Conservation (phyloP, 2,329 filamentous ascomycete species). For the Fusarium sp. region DNA sequence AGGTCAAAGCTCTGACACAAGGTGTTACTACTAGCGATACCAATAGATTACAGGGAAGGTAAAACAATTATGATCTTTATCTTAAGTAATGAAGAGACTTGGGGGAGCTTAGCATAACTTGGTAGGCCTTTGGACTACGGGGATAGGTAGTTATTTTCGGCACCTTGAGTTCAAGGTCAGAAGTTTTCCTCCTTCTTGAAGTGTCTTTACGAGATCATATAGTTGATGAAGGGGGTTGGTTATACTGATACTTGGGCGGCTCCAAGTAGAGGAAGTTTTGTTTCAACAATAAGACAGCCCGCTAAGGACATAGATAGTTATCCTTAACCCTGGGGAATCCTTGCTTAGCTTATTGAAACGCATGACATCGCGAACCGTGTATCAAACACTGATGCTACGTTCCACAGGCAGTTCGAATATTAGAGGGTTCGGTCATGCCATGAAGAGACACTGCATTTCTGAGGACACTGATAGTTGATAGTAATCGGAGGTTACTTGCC, state of each 20-base stretch:
- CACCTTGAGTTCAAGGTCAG: not conserved
- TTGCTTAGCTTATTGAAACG: slow-evolving; percentile 2
- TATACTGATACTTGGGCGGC: not conserved
- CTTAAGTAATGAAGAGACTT: not conserved
- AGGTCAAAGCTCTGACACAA: not conserved
- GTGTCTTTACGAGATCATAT: not conserved
- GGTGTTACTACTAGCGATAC: not conserved
- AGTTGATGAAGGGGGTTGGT: not conserved
- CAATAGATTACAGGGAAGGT: too few relatives aligned
- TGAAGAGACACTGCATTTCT: not conserved
- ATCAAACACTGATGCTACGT: not conserved
- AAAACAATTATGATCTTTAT: too few relatives aligned
- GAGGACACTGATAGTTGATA: not conserved
- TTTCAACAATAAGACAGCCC: not conserved
- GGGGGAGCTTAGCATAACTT: not conserved
- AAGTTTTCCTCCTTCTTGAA: not conserved
- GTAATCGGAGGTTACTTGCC: not conserved
- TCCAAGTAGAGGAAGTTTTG: not conserved
- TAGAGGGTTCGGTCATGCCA: not conserved
- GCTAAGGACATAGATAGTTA: slow-evolving; percentile 1
- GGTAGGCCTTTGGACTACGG: not conserved
- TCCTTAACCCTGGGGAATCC: not conserved
- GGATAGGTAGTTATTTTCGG: not conserved
- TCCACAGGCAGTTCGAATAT: not conserved
- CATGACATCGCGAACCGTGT: not conserved